Evolutionary conservation across 2,329 filamentous ascomycete species (phyloP).

Genomic region (Aspergillus novofumigatus): DNA sequence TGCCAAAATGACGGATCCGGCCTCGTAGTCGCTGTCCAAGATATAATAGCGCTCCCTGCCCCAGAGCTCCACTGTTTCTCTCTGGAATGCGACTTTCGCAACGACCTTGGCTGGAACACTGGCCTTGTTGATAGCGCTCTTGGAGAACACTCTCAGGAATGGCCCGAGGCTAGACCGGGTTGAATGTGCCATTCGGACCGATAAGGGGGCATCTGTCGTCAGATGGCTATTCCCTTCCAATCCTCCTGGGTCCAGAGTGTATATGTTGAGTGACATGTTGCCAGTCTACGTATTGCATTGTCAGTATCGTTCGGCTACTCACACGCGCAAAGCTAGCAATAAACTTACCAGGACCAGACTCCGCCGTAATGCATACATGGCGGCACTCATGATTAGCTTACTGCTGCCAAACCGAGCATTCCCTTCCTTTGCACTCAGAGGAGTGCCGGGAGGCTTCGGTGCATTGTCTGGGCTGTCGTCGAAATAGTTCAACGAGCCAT

Average conservation of each 20-base stretch:
- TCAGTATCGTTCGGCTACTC: neutral
- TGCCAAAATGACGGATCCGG: constrained; percentile 30
- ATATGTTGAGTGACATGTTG: constrained; percentile 34
- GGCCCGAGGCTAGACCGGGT: constrained; percentile 31
- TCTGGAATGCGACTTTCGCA: constrained; percentile 32
- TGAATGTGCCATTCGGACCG: constrained; percentile 27
- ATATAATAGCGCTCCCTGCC: constrained; percentile 33
- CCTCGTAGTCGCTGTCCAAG: constrained; percentile 32
- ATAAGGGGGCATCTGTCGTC: constrained; percentile 22
- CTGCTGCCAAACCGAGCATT: constrained; percentile 32
- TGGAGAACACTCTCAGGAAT: constrained; percentile 32
- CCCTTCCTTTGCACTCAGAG: constrained; percentile 27
- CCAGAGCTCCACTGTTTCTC: constrained; percentile 24
- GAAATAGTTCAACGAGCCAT: constrained; percentile 31
- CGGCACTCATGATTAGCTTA: constrained; percentile 31
- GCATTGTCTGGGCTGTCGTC: constrained; percentile 20
- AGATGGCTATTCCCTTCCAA: constrained; percentile 25
- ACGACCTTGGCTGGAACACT: constrained; percentile 34
- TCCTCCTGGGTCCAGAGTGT: constrained; percentile 32
- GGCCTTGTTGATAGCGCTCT: constrained; percentile 32
- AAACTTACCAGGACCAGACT: constrained; percentile 32
- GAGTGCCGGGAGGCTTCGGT: constrained; percentile 18
- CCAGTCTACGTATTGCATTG: constrained; percentile 19
- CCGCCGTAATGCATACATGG: constrained; percentile 35
- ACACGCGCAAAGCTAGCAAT: neutral